Evolutionary conservation across 352 stramenopile genomes (phyloP), one percentile per base, ranked within the genome.

Genomic region (Phytopythium boreale): DNA sequence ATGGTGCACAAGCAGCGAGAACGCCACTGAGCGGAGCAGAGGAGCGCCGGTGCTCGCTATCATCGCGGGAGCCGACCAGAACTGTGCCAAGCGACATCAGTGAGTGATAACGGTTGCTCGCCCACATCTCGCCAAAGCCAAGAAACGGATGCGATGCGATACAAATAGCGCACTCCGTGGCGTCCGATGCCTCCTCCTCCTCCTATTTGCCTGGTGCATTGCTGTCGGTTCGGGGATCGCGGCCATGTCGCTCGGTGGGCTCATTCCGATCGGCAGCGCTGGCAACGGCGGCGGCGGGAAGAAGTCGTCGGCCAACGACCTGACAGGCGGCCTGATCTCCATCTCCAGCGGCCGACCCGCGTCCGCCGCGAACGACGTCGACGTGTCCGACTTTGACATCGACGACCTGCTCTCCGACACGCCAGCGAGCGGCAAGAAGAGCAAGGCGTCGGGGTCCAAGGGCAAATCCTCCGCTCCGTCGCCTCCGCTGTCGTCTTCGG

Each of bases 251-350:
- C 62, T 87, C 27, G 77, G 77, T 29, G 69, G 74, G 2, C 74
- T 90, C 36, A 84, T 85, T 15, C 73, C 82, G 9, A 87, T 92
- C 59, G 69, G 73, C 9, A 69, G 69, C 1, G 59, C 17, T 11
- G 64, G 68, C 41, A 65, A 61, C 4, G 50, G 52, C 4, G 39
- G 63, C 36, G 62, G 59, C 43, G 59, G 61, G 34, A 80, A 74
- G 59, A 67, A 63, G 17, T 56, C 52, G 27, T 52, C 43, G 10
- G 26, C 63, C 17, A 82, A 63, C 12, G 74, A 89, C 34, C 71
- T 90, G 39, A 92, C 80, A 1, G 67, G 80, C 50, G 83, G 83
- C 0, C 68, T 90, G 31, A 89, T 92, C 60, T 86, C 79, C 11
- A 79, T 91, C 47, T 65, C 58, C 22, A n/a, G 53, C 34, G 47